Base-by-base conservation (phyloP, 352 stramenopile species). In the Halophytophthora batemanensis region DNA sequence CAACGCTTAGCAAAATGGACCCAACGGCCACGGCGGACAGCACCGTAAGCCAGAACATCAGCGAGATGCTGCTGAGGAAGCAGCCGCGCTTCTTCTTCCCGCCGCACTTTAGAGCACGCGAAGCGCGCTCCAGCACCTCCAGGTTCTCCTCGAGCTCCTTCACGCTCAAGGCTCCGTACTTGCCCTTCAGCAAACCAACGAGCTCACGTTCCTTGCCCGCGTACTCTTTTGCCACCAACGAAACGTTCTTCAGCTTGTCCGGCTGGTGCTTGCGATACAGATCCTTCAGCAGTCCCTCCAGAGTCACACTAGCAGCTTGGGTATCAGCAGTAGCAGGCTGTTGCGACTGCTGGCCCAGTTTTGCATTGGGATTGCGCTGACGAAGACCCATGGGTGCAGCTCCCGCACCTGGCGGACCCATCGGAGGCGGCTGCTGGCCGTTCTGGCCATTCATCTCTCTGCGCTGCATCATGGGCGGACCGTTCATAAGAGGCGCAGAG, bases 181-280 rank as follows among this genome's bases (percentile, higher is more conserved):
- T 90, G 2, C 54, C 59, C 55, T 81, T 85, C 28, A 93, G 50
- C 23, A 85, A 56, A 0, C 50, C 41, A 29, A 90, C 56, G 23
- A 93, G 61, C 31, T 87, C 75, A 8, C 74, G 73, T 42, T 93
- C 82, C 39, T 82, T 86, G 13, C 82, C 82, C 0, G 64, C 53
- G 23, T 80, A 93, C 45, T 86, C 40, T 8, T 71, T 72, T 11
- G 76, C 78, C 15, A 93, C 66, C 8, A 68, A 53, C 11, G 57
- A 23, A 0, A 83, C 77, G n/a, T 85, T 87, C 53, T 78, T 77
- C 12, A 90, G 41, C 37, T 86, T 81, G 45, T 90, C 78, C 1
- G 79, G 82, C 46, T 93, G 79, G 39, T 93, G 82, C 23, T 82
- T 85, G 31, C 68, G 71, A 64, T 90, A 93, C 36, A 93, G 57